phyloP scores from a whole-genome alignment of 1,284 basidiomycete genomes.

The Cryptococcus amylolentus region DNA sequence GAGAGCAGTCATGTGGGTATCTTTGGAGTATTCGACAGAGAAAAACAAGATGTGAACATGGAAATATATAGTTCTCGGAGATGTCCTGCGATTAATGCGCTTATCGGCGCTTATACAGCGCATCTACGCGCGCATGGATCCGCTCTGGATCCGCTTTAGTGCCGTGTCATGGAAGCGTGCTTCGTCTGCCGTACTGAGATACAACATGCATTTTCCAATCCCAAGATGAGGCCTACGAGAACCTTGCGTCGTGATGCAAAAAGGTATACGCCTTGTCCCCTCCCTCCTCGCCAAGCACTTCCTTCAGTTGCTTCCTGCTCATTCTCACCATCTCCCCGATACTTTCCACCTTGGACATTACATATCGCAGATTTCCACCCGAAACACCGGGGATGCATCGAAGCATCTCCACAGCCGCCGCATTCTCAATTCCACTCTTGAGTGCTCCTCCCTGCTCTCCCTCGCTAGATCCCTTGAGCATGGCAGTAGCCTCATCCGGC shows the following conservation, averaged over 20 bases:
- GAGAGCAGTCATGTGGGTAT: constrained; percentile 10
- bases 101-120: no score
- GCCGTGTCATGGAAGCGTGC: no score
- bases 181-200: no score
- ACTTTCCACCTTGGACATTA: constrained; percentile 74
- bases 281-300: constrained; percentile 74
- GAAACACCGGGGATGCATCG: constrained; percentile 62
- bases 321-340: constrained; percentile 74
- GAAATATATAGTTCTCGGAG: no score
- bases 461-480: constrained; percentile 64
- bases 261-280: constrained; percentile 77
- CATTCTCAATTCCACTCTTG: constrained; percentile 36
- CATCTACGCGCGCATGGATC: no score
- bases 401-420: constrained; percentile 49
- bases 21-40: neutral
- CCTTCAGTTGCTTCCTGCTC: constrained; percentile 62
- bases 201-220: neutral
- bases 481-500: constrained; percentile 72
- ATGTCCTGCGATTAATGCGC: no score
- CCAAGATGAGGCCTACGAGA: neutral
- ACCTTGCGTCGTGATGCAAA: constrained; percentile 61
- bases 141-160: no score
- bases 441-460: constrained; percentile 14
- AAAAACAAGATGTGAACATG: no score
- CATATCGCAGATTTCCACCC: constrained; percentile 77